phyloP scores from a whole-genome alignment of 1,284 basidiomycete genomes.

The Ustilago xerochloae region DNA sequence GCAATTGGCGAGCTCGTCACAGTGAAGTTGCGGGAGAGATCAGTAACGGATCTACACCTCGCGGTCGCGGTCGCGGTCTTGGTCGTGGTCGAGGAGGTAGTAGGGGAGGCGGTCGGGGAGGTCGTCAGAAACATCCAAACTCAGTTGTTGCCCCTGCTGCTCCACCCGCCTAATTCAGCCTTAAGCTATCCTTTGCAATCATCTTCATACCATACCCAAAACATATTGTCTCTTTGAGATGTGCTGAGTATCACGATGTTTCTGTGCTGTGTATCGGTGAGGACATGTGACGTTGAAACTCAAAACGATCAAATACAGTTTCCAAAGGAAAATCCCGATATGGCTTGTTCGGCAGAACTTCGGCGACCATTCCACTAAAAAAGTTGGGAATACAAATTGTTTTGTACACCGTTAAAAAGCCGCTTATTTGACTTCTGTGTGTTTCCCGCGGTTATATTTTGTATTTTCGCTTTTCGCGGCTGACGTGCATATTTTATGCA shows the following conservation, averaged over 20 bases:
- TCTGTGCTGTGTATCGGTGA: too few relatives aligned
- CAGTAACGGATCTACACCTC: not conserved
- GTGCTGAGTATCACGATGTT: too few relatives aligned
- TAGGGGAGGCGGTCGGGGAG: slow-evolving; percentile 3
- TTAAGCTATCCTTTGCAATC: not conserved
- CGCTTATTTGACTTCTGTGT: too few relatives aligned
- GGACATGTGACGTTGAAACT: too few relatives aligned
- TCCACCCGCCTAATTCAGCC: not conserved
- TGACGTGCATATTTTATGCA: too few relatives aligned
- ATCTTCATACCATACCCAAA: not conserved
- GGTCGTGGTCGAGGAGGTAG: slow-evolving; percentile 4
- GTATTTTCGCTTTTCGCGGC: too few relatives aligned
- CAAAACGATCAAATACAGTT: too few relatives aligned
- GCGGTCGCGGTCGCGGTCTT: slow-evolving; percentile 9
- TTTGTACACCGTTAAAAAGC: not conserved
- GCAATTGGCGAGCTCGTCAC: slow-evolving; percentile 12
- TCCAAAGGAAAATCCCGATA: too few relatives aligned
- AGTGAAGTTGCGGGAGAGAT: slow-evolving; percentile 2
- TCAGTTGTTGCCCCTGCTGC: not conserved
- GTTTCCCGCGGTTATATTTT: too few relatives aligned
- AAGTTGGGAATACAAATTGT: not conserved
- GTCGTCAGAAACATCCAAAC: not conserved
- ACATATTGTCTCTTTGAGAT: too few relatives aligned
- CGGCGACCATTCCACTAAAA: slow-evolving; percentile 1
- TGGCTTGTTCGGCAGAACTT: slow-evolving; percentile 5